These are phyloP conservation scores for Blastocystis hominis DNA, from an alignment of 352 stramenopile species.

Conservation along the genomic window DNA sequence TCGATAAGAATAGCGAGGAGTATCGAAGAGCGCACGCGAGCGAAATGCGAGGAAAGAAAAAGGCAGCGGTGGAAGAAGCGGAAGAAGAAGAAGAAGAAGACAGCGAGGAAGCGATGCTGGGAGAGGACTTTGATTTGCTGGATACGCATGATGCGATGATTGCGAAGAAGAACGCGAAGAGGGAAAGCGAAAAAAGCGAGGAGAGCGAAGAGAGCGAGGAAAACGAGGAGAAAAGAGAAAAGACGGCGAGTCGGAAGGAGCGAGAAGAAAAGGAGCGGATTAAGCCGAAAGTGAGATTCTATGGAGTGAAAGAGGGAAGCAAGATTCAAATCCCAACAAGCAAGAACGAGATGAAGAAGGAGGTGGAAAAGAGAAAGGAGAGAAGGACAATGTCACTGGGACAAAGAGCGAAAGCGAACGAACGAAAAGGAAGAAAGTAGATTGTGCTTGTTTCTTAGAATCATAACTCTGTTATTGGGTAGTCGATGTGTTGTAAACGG, in stretches of 20 bases:
- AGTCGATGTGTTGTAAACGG: too few species aligned
- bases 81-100: background rate
- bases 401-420: background rate
- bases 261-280: background rate
- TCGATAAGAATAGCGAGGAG: slow-evolving; percentile 87
- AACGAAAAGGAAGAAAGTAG: background rate
- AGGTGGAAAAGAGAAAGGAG: slow-evolving; percentile 36
- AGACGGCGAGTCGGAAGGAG: too few species aligned
- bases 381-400: background rate
- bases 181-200: slow-evolving; percentile 60
- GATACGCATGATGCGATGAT: slow-evolving; percentile 67
- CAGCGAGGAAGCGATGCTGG: background rate
- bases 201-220: slow-evolving; percentile 69
- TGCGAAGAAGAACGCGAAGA: too few species aligned
- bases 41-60: slow-evolving; percentile 62
- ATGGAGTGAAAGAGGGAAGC: slow-evolving; percentile 11
- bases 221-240: background rate
- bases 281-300: slow-evolving; percentile 46
- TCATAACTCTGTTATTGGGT: background rate
- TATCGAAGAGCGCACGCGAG: slow-evolving; percentile 88
- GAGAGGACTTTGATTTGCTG: slow-evolving; percentile 28
- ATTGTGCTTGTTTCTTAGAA: background rate
- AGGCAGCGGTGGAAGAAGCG: too few species aligned
- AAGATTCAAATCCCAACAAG: slow-evolving; percentile 28
- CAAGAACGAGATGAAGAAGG: slow-evolving; percentile 45